phyloP scores from a whole-genome alignment of 495 filamentous ascomycete genomes.

The Daldinia concentrica region DNA sequence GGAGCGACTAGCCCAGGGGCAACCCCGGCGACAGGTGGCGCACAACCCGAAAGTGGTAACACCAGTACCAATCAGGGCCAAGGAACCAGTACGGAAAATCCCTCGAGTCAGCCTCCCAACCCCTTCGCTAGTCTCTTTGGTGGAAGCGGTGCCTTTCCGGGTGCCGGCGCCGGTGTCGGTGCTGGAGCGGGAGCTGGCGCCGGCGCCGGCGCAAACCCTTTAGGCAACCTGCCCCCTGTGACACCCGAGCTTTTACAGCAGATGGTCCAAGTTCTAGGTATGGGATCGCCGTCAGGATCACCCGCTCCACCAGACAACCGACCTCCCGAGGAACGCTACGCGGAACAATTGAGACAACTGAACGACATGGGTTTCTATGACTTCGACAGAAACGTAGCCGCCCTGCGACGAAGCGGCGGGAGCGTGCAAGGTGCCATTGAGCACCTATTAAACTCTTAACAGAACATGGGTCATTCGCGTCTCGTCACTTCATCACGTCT shows the following conservation, averaged over 20 bases:
- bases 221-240: constrained; percentile 30
- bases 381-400: constrained; percentile 91
- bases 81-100: constrained; percentile 24
- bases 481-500: not conserved
- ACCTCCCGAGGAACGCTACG: constrained; percentile 93
- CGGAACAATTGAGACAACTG: constrained; percentile 86
- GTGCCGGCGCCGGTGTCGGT: constrained; percentile 27
- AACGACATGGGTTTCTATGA: constrained; percentile 99
- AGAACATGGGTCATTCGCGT: not conserved
- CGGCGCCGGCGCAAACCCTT: constrained; percentile 34
- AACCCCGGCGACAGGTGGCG: constrained; percentile 19
- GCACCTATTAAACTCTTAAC: constrained; percentile 63
- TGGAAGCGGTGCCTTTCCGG: constrained; percentile 20
- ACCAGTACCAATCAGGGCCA: constrained; percentile 40
- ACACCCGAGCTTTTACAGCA: constrained; percentile 58
- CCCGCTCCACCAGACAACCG: constrained; percentile 75
- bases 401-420: constrained; percentile 86
- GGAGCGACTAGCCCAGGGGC: constrained; percentile 41
- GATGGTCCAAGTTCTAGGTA: constrained; percentile 51
- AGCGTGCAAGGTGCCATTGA: constrained; percentile 96
- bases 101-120: constrained; percentile 45
- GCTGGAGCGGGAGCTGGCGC: constrained; percentile 17
- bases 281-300: constrained; percentile 49
- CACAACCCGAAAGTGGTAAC: constrained; percentile 13
- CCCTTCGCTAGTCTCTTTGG: constrained; percentile 58